A percentile compares a stretch with the other conserved stretches of the same genome.
These are phyloP conservation scores for Colletotrichum destructivum DNA, from an alignment of 2,329 filamentous ascomycete species.

Conservation along the genomic window DNA sequence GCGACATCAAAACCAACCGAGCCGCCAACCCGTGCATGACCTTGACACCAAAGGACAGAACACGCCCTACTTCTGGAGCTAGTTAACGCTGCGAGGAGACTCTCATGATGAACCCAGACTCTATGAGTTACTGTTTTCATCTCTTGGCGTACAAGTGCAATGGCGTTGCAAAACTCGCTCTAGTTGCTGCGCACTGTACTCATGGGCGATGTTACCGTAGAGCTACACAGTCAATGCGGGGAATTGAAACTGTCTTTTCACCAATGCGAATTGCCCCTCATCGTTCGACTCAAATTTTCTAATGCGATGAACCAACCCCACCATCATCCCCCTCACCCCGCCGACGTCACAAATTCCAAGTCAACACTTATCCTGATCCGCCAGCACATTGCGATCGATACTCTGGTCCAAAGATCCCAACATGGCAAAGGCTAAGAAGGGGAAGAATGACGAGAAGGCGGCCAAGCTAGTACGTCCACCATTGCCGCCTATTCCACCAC, in stretches of 20 bases:
- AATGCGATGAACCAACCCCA: slow-evolving; percentile 40
- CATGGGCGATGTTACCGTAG: fast-evolving
- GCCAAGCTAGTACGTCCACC: slow-evolving; percentile 60
- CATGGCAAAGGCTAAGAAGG: slow-evolving; percentile 70
- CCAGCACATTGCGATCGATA: slow-evolving; percentile 2
- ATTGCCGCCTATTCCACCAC: slow-evolving; percentile 19
- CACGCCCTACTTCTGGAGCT: neutral
- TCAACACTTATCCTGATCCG: slow-evolving; percentile 14
- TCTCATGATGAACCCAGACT: neutral
- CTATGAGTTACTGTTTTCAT: neutral
- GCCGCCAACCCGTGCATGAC: neutral
- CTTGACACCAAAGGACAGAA: neutral
- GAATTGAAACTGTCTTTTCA: slow-evolving; percentile 11
- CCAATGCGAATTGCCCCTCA: slow-evolving; percentile 36
- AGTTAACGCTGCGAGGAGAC: neutral
- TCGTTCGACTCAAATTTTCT: slow-evolving; percentile 35
- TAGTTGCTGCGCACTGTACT: slow-evolving; percentile 16
- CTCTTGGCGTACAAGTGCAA: neutral
- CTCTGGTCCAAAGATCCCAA: neutral
- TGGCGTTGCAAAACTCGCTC: neutral
- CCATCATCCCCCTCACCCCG: slow-evolving; percentile 36
- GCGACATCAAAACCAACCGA: slow-evolving; percentile 7
- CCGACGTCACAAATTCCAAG: slow-evolving; percentile 38
- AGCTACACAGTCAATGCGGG: slow-evolving; percentile 28
- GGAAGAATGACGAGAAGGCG: slow-evolving; percentile 63